Evolutionary conservation across 2,329 filamentous ascomycete species (phyloP), one percentile per base, ranked within the genome.

Genomic region (Diaporthe sp.): DNA sequence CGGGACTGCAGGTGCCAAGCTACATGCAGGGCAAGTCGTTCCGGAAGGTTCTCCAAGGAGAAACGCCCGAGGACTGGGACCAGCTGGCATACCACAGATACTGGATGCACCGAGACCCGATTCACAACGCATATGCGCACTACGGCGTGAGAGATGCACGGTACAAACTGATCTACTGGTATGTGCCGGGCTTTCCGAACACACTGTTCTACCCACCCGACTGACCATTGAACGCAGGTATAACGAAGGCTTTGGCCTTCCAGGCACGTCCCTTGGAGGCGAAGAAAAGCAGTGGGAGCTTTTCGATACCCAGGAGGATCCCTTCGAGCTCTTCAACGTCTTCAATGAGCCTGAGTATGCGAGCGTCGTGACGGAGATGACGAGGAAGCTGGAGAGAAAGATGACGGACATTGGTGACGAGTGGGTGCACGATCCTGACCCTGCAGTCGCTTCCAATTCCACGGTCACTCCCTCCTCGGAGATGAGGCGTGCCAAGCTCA

Each of bases 91-190:
- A 89, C 73, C 87, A 90, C 73, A 83, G 87, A 0, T 90, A 89
- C 79, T 89, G 87, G 88, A 89, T 89, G 88, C 85, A 89, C 78
- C 83, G 83, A 30, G 87, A 90, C 73, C 78, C 82, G 0, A 86
- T 87, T 9, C 87, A 90, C 75, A 77, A 88, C 17, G 86, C 85
- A 0, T 85, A 85, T 74, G 87, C 88, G 0, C 88, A 90, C 78
- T 89, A 89, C 72, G 88, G 88, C 2, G 81, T 88, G 9, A 82
- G 88, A 0, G 82, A 89, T 74, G 85, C 86, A 76, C 78, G 86
- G 2, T 89, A 89, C 77, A 90, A 90, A 82, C 77, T 90, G 2
- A 90, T 89, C 27, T 89, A 88, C 79, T 90, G 87, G 88, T 90
- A 89, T 74, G 87, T 87, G 63, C 85, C 88, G 76, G 82, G 81